Evolutionary conservation across 352 stramenopile genomes (phyloP).

Genomic region (Peronospora destructor): DNA sequence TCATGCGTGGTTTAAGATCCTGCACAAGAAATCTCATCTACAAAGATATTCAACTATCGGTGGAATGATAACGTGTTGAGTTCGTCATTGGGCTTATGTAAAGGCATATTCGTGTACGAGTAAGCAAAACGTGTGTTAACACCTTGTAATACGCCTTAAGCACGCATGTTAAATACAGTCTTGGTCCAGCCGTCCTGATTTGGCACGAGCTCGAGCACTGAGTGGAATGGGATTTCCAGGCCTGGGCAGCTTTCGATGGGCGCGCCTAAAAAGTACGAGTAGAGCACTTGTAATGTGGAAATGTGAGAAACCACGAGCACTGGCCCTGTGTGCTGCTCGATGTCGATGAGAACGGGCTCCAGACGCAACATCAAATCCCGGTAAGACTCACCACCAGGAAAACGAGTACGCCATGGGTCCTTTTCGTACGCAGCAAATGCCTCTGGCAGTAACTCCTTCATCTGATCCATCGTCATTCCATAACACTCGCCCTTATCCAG

Average conservation of each 20-base stretch:
- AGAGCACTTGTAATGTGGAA: slow-evolving; percentile 80
- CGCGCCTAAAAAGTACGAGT: slow-evolving; percentile 81
- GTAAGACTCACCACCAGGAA: slow-evolving; percentile 90
- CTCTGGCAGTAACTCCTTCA: slow-evolving; percentile 64
- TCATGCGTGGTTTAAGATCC: not conserved
- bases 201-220: slow-evolving; percentile 75
- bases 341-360: slow-evolving; percentile 89
- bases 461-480: slow-evolving; percentile 76
- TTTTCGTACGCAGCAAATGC: slow-evolving; percentile 57
- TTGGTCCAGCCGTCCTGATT: slow-evolving; percentile 76
- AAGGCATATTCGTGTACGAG: slow-evolving; percentile 20
- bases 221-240: slow-evolving; percentile 82
- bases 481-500: slow-evolving; percentile 85
- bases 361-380: slow-evolving; percentile 90
- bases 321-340: slow-evolving; percentile 83
- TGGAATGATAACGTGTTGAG: slow-evolving; percentile 18
- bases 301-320: slow-evolving; percentile 84
- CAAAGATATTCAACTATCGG: too few species aligned
- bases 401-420: slow-evolving; percentile 75
- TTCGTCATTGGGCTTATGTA: slow-evolving; percentile 6
- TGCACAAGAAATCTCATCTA: too few species aligned
- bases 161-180: slow-evolving; percentile 79
- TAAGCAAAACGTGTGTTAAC: slow-evolving; percentile 1
- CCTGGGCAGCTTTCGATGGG: slow-evolving; percentile 71
- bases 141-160: slow-evolving; percentile 10